Base-by-base conservation (phyloP, 176 grass and related monocot genomes). In the sorghum (Sorghum bicolor) region DNA sequence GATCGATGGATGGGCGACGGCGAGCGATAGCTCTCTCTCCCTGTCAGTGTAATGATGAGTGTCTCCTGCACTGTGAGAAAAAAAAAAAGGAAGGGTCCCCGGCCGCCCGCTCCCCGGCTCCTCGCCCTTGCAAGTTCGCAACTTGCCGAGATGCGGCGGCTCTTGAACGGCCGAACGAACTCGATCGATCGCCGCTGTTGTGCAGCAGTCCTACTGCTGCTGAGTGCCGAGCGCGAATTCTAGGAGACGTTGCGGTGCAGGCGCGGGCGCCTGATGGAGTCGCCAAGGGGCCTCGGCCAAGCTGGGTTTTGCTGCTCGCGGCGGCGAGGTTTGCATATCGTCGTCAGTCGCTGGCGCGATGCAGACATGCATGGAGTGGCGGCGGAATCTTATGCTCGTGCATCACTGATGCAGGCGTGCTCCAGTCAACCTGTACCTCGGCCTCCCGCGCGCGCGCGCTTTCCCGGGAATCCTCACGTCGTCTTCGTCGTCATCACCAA, bases 101-200 rank as follows among this genome's bases (percentile, higher is more conserved):
- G 7, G n/a, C n/a, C n/a, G n/a, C n/a, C 19, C 48, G 12, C n/a
- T 22, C 0, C 19, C 3, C 26, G 9, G 44, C 44, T 53, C 20
- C 19, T 2, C 13, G 8, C n/a, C 31, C 10, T 31, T 12, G 47
- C 74, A 68, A 61, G 38, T 82, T 31, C 8, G 47, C 74, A 68
- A 61, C 50, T 82, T 13, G 37, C 71, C 40, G 22, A 88, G 75
- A 84, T 84, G 87, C 80, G 19, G 34, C 39, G 72, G 43, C 69
- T 16, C 44, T 79, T 83, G 75, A 19, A 53, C 52, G 16, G 5
- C 25, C 77, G 64, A 61, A 45, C 25, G 17, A 45, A 34, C 20
- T 61, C 76, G 6, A 24, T 61, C 57, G n/a, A n/a, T n/a, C n/a
- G 25, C 76, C 60, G 72, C 72, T 8, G 24, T 8, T 40, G 25